Percentiles rank a stretch among this genome's conserved stretches.
phyloP scores from a whole-genome alignment of 257 asterid species.

The Apocynum venetum region DNA sequence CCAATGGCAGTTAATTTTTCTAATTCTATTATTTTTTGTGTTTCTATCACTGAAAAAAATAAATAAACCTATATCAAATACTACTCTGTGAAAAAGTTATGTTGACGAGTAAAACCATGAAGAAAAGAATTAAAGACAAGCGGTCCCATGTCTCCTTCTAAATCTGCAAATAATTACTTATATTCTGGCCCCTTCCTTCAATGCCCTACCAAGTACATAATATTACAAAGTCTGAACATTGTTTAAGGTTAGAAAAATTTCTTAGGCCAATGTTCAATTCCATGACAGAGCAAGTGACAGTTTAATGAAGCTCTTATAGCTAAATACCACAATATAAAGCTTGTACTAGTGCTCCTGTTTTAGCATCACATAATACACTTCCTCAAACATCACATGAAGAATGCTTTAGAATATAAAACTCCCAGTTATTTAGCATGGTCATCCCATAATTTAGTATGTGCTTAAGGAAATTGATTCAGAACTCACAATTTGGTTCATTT shows the following conservation, averaged over 20 bases:
- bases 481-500: slow-evolving; percentile 69
- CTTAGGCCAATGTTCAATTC: neutral
- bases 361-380: neutral
- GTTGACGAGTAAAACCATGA: neutral
- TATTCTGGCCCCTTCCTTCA: neutral
- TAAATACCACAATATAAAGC: neutral
- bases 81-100: neutral
- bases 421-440: neutral
- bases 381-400: neutral
- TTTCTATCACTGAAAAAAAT: neutral
- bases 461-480: neutral
- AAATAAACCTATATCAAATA: neutral
- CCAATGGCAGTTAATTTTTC: neutral
- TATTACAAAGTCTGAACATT: neutral
- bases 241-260: neutral
- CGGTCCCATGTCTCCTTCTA: neutral
- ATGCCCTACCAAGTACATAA: neutral
- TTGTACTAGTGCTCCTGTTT: neutral
- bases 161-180: neutral
- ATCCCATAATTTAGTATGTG: neutral
- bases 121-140: neutral
- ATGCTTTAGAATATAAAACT: neutral
- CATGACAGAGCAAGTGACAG: neutral
- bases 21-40: neutral
- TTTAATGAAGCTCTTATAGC: neutral